Evolutionary conservation across 2,329 filamentous ascomycete species (phyloP).

Genomic region (Venturiaceae sp.): DNA sequence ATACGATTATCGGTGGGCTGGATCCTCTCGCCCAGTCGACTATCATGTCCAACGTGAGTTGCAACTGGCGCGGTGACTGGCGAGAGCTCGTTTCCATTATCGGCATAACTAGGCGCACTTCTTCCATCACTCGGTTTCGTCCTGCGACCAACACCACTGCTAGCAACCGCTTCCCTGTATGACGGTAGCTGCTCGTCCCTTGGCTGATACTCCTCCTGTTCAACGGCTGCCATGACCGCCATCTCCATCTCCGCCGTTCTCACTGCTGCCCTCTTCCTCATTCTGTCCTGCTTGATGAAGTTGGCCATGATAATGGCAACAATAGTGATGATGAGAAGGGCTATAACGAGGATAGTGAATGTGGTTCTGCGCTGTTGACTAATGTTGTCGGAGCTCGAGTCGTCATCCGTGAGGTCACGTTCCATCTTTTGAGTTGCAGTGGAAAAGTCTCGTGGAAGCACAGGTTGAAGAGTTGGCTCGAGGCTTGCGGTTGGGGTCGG

Average conservation of each 20-base stretch:
- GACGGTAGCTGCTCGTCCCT: conserved; percentile 16
- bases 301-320: background rate
- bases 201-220: conserved; percentile 12
- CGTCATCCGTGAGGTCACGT: no score
- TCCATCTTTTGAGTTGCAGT: background rate
- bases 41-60: background rate
- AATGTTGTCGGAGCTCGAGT: no score
- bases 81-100: background rate
- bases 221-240: background rate
- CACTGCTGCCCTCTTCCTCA: background rate
- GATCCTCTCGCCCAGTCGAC: background rate
- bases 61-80: background rate
- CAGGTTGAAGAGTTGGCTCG: background rate
- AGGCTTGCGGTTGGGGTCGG: background rate
- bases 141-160: background rate
- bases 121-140: background rate
- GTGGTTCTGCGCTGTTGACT: background rate
- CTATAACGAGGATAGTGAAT: background rate
- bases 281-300: background rate
- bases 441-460: background rate
- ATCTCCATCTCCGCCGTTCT: background rate
- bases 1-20: background rate
- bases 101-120: background rate
- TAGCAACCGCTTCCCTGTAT: background rate
- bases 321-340: background rate